Evolutionary conservation across 495 filamentous ascomycete species (phyloP).

Genomic region (Penicillium desertorum): DNA sequence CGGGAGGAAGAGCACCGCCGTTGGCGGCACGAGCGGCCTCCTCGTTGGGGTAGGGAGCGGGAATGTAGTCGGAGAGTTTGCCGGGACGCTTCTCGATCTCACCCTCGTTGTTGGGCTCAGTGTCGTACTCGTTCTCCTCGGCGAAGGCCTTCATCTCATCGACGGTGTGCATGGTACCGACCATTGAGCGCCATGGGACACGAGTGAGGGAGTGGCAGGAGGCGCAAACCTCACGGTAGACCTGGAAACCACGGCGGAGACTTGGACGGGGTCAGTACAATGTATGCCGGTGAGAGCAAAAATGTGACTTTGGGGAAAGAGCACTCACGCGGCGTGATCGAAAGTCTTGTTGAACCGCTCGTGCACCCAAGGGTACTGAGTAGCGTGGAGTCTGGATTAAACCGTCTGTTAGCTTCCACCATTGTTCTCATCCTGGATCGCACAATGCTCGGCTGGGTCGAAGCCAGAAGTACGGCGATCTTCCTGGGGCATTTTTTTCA

Average conservation of each 20-base stretch:
- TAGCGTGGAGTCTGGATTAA: conserved; percentile 73
- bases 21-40: conserved; percentile 98
- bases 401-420: conserved; percentile 19
- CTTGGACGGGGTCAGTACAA: conserved; percentile 49
- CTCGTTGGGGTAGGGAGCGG: conserved; percentile 94
- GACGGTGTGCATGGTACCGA: conserved; percentile 89
- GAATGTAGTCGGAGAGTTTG: conserved; percentile 97
- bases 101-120: conserved; percentile 95
- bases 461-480: conserved; percentile 20
- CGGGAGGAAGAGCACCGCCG: conserved; percentile 94
- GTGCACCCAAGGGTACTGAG: conserved; percentile 96
- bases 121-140: conserved; percentile 98
- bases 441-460: conserved; percentile 31
- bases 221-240: conserved; percentile 98
- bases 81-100: conserved; percentile 97
- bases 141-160: conserved; percentile 97
- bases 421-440: conserved; percentile 15
- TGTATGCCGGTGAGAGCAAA: conserved; percentile 19
- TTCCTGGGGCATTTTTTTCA: conserved; percentile 28
- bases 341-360: conserved; percentile 87
- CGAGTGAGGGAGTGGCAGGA: conserved; percentile 95
- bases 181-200: conserved; percentile 89
- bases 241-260: conserved; percentile 98
- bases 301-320: conserved; percentile 3
- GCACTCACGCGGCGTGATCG: conserved; percentile 87